Conservation (phyloP, 2,329 filamentous ascomycete species). For the Chaetomium sp. region DNA sequence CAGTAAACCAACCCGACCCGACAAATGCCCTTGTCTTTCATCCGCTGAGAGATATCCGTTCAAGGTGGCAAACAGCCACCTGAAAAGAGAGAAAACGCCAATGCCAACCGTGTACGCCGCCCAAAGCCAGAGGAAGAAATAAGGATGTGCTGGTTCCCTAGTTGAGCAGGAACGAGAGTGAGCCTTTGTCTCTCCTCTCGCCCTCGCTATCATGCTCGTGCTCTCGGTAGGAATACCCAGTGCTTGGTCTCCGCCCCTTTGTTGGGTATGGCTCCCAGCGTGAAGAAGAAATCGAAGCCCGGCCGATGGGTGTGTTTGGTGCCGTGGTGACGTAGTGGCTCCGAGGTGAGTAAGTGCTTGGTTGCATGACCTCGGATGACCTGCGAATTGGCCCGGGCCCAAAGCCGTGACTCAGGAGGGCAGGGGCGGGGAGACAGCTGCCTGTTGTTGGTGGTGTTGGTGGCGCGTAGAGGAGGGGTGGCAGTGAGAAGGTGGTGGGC, state of each 20-base stretch:
- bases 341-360: conserved; percentile 9
- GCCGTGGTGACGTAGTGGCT: conserved; percentile 14
- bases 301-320: conserved; percentile 16
- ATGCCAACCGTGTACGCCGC: not conserved
- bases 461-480: conserved; percentile 9
- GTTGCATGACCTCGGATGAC: conserved; percentile 14
- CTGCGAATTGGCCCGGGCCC: conserved; percentile 15
- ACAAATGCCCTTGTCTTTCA: conserved; percentile 7
- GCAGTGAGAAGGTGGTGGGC: conserved; percentile 13
- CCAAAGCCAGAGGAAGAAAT: not conserved
- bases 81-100: conserved; percentile 3
- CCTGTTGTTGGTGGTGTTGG: conserved; percentile 13
- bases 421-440: conserved; percentile 7
- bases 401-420: not conserved
- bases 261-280: conserved; percentile 23
- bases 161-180: conserved; percentile 23
- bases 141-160: not conserved
- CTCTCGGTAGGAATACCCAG: conserved; percentile 7
- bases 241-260: conserved; percentile 14
- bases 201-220: not conserved
- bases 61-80: not conserved
- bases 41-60: not conserved
- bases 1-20: conserved; percentile 11
- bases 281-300: conserved; percentile 5
- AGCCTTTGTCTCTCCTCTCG: conserved; percentile 14